Conservation (phyloP, 2,329 filamentous ascomycete species). For the Colletotrichum aenigma region DNA sequence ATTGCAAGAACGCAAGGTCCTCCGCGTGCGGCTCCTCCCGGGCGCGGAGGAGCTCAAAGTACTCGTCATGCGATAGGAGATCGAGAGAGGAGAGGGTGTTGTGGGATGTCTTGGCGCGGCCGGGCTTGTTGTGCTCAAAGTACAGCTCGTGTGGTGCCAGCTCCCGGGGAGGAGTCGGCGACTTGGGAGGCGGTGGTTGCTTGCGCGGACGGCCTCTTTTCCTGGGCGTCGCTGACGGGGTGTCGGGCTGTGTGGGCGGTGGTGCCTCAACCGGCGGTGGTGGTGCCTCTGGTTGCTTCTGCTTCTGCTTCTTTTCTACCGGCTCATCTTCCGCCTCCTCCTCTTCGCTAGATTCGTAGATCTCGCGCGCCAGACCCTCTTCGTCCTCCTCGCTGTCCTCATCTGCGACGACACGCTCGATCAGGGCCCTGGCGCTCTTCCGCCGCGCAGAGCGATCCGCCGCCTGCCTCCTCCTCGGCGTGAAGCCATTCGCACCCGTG, state of each 20-base stretch:
- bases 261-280: slow-evolving; percentile 31
- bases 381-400: slow-evolving; percentile 74
- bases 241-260: slow-evolving; percentile 32
- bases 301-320: slow-evolving; percentile 11
- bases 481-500: slow-evolving; percentile 43
- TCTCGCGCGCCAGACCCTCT: slow-evolving; percentile 70
- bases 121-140: slow-evolving; percentile 89
- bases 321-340: slow-evolving; percentile 33
- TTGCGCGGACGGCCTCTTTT: slow-evolving; percentile 44
- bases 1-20: slow-evolving; percentile 74
- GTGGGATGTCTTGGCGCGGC: slow-evolving; percentile 81
- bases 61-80: slow-evolving; percentile 90
- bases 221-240: slow-evolving; percentile 52
- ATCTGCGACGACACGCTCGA: slow-evolving; percentile 71
- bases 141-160: slow-evolving; percentile 89
- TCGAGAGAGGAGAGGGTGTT: slow-evolving; percentile 78
- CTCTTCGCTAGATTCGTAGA: slow-evolving; percentile 64
- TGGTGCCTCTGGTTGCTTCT: slow-evolving; percentile 19
- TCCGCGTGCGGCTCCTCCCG: slow-evolving; percentile 71
- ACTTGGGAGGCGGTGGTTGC: slow-evolving; percentile 52
- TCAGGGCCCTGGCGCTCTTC: slow-evolving; percentile 80
- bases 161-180: slow-evolving; percentile 80
- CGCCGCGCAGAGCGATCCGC: slow-evolving; percentile 85
- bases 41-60: slow-evolving; percentile 72
- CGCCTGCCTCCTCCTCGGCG: slow-evolving; percentile 69